phyloP scores from a whole-genome alignment of 768 basidiomycete species.

The Termitomyces sp. region DNA sequence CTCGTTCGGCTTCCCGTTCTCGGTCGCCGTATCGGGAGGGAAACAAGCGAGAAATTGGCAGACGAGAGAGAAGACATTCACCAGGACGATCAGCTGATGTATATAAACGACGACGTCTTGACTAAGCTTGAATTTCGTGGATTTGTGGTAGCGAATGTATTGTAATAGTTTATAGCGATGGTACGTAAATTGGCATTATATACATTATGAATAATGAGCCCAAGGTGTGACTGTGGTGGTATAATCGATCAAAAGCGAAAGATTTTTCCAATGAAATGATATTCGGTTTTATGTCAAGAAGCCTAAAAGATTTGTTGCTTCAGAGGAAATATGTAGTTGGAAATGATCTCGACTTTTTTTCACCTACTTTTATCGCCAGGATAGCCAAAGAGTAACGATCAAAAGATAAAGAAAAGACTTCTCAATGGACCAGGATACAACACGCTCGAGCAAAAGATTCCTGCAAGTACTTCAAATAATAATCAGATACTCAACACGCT shows the following conservation, averaged over 20 bases:
- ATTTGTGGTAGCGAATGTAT: background rate
- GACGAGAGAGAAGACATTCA: slow-evolving; percentile 29
- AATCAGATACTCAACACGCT: background rate
- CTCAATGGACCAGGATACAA: background rate
- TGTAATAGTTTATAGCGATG: background rate
- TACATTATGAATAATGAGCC: background rate
- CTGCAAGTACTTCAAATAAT: background rate
- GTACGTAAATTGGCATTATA: background rate
- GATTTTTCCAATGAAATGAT: background rate
- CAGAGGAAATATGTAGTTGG: background rate
- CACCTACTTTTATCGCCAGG: background rate
- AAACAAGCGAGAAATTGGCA: slow-evolving; percentile 20
- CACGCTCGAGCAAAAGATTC: background rate
- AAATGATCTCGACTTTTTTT: background rate
- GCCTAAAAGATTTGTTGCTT: background rate
- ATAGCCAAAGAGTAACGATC: background rate
- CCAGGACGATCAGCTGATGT: slow-evolving; percentile 30
- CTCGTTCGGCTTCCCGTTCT: slow-evolving; percentile 29
- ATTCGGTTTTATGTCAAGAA: background rate
- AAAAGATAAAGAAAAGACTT: background rate
- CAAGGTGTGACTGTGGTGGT: background rate
- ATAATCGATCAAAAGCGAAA: background rate
- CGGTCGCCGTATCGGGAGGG: slow-evolving; percentile 27
- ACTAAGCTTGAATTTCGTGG: slow-evolving; percentile 29
- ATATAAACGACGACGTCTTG: slow-evolving; percentile 56